Evolutionary conservation across 73 alveolate species (phyloP).

Genomic region (Paramecium caudatum): DNA sequence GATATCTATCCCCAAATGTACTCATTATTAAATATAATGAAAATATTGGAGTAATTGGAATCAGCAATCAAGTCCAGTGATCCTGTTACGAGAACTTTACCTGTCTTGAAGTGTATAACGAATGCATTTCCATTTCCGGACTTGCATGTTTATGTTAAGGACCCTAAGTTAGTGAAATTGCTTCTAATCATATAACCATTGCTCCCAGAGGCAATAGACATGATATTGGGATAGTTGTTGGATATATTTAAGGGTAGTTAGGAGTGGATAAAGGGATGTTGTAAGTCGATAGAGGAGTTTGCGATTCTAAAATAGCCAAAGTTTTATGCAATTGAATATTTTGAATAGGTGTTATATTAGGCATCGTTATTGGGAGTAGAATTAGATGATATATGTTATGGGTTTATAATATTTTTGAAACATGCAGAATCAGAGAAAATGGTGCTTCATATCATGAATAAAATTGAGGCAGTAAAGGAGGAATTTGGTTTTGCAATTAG

Average conservation of each 20-base stretch:
- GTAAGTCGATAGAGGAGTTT: conserved; percentile 32
- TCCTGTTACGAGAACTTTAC: not conserved
- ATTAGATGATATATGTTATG: conserved; percentile 56
- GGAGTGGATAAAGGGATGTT: conserved; percentile 34
- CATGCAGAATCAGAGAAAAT: conserved; percentile 59
- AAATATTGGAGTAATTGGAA: conserved; percentile 38
- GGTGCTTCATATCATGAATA: conserved; percentile 4
- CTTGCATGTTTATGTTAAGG: not conserved
- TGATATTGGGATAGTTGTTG: conserved; percentile 30
- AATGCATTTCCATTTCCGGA: conserved; percentile 53
- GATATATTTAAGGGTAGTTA: conserved; percentile 4
- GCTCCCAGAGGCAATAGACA: conserved; percentile 2
- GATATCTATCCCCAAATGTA: conserved; percentile 76
- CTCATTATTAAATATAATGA: conserved; percentile 76
- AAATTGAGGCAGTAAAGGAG: not conserved
- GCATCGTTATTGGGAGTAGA: not conserved
- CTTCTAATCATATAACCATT: conserved; percentile 38
- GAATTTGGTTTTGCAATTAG: not conserved
- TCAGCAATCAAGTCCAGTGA: conserved; percentile 46
- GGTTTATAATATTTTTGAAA: conserved; percentile 34
- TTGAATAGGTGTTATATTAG: not conserved
- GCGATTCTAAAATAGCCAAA: conserved; percentile 6
- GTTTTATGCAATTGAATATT: conserved; percentile 30
- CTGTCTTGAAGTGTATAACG: not conserved
- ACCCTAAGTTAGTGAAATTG: not conserved